These are phyloP conservation scores for sunflower (Helianthus annuus) DNA, from an alignment of 129 eudicot genomes.

Conservation along the genomic window HanXRQr2.0-SUNRISE NC_035448.2:6881889-6882388, in stretches of 20 bases:
- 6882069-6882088: constrained; percentile 87
- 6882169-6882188: background rate
- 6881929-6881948: constrained; percentile 92
- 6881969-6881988: constrained; percentile 95
- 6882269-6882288: too few relatives aligned
- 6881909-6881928: constrained; percentile 81
- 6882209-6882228: background rate
- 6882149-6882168: constrained; percentile 14
- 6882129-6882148: constrained; percentile 5
- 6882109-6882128: constrained; percentile 12
- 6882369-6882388: background rate
- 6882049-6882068: constrained; percentile 94
- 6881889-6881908: constrained; percentile 79
- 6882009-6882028: constrained; percentile 78
- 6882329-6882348: background rate
- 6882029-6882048: constrained; percentile 80
- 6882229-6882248: too few relatives aligned
- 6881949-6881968: constrained; percentile 78
- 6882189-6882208: background rate
- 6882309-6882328: too few relatives aligned
- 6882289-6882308: too few relatives aligned
- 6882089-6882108: constrained; percentile 75
- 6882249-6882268: too few relatives aligned
- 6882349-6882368: background rate
- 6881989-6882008: constrained; percentile 98